Evolutionary conservation across 2,329 filamentous ascomycete genomes (phyloP).

Genomic region (Pestalotiopsis fici): DNA sequence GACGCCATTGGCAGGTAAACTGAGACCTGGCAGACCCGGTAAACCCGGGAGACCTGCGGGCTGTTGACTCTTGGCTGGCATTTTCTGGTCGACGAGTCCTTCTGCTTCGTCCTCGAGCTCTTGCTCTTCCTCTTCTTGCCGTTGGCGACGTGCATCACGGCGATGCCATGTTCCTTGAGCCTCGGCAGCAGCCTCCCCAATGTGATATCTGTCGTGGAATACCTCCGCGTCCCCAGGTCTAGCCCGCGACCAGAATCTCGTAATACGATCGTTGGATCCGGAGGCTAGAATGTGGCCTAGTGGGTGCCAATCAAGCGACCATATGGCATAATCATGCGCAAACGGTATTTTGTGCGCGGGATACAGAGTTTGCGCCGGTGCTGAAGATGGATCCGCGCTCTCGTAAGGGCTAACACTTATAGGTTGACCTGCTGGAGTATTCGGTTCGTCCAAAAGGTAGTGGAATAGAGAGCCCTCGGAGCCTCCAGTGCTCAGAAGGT

Average conservation of each 20-base stretch:
- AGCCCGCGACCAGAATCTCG: constrained; percentile 92
- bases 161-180: constrained; percentile 94
- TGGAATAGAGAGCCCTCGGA: constrained; percentile 89
- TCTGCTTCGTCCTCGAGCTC: constrained; percentile 93
- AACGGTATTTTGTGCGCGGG: constrained; percentile 85
- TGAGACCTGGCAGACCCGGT: constrained; percentile 53
- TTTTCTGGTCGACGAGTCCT: constrained; percentile 87
- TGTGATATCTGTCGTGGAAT: constrained; percentile 90
- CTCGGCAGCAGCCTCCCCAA: constrained; percentile 90
- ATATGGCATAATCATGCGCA: constrained; percentile 93
- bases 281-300: constrained; percentile 93
- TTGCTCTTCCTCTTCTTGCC: constrained; percentile 90
- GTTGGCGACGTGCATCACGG: constrained; percentile 73
- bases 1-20: constrained; percentile 37
- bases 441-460: constrained; percentile 94
- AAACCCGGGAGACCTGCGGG: constrained; percentile 55
- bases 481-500: constrained; percentile 86
- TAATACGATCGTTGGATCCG: constrained; percentile 94
- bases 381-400: constrained; percentile 74
- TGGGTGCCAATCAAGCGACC: constrained; percentile 98
- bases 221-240: constrained; percentile 85
- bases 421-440: constrained; percentile 73
- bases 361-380: constrained; percentile 86
- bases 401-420: constrained; percentile 82
- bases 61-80: constrained; percentile 58